These are phyloP conservation scores for Musa schizocarpa DNA, from an alignment of 176 grass and related monocot genomes.

Conservation along the genomic window DNA sequence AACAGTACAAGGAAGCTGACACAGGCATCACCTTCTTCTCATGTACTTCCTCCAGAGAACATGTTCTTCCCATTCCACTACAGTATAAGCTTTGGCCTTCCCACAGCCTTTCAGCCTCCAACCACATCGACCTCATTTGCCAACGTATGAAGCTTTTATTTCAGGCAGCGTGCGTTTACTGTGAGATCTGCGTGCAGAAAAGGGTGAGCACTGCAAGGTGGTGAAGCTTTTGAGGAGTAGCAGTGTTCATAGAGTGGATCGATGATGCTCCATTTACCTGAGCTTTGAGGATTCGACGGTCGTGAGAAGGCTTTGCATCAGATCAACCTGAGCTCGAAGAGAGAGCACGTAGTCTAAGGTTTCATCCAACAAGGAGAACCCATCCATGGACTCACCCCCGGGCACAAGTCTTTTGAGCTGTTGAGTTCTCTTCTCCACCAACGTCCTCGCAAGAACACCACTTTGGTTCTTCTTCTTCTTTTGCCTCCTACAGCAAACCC, in stretches of 20 bases:
- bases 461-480: slow-evolving; percentile 13
- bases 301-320: slow-evolving; percentile 42
- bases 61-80: too few species aligned
- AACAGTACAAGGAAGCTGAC: too few species aligned
- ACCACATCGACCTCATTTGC: too few species aligned
- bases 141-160: too few species aligned
- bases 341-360: slow-evolving; percentile 55
- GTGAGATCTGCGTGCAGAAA: too few species aligned
- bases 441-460: neutral
- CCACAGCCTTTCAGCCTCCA: too few species aligned
- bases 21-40: too few species aligned
- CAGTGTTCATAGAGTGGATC: neutral
- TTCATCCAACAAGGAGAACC: slow-evolving; percentile 41
- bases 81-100: too few species aligned
- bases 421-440: slow-evolving; percentile 36
- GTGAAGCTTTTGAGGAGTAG: neutral
- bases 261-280: neutral
- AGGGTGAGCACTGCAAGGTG: neutral
- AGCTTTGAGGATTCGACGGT: slow-evolving; percentile 1
- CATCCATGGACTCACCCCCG: slow-evolving; percentile 33
- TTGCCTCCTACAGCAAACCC: neutral
- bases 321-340: slow-evolving; percentile 50
- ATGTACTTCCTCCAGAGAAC: too few species aligned
- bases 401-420: slow-evolving; percentile 55
- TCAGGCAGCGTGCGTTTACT: too few species aligned